A percentile compares a stretch with the other conserved stretches of the same genome.
phyloP scores from a whole-genome alignment of 805 yeast species.

The Wickerhamomyces chaumierensis region DNA sequence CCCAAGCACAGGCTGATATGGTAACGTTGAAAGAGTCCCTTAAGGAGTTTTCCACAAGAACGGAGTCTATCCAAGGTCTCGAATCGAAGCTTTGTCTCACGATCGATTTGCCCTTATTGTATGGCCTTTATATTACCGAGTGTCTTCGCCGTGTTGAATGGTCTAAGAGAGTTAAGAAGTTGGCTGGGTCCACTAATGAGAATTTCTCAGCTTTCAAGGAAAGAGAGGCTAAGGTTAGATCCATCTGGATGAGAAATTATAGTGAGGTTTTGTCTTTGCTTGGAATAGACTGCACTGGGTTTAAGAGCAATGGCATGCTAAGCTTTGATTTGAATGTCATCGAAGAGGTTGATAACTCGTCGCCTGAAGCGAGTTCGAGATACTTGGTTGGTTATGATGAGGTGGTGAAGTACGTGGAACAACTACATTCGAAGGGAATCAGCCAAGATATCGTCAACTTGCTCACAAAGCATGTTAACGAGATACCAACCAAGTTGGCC shows the following conservation, averaged over 20 bases:
- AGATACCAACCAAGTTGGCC: slow-evolving; percentile 19
- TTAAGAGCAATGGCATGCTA: slow-evolving; percentile 9
- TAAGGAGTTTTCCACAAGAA: slow-evolving; percentile 7
- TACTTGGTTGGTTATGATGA: slow-evolving; percentile 13
- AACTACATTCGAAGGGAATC: slow-evolving; percentile 21
- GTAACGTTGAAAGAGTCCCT: slow-evolving; percentile 13
- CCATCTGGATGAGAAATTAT: slow-evolving; percentile 55
- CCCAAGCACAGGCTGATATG: slow-evolving; percentile 13
- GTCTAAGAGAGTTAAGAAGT: slow-evolving; percentile 23
- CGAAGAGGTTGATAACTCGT: not conserved
- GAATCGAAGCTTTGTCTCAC: slow-evolving; percentile 24
- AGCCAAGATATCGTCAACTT: slow-evolving; percentile 23
- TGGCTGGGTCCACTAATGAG: slow-evolving; percentile 34
- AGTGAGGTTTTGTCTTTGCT: slow-evolving; percentile 32
- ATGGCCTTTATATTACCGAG: slow-evolving; percentile 61
- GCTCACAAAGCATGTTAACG: slow-evolving; percentile 27
- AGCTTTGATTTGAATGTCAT: slow-evolving; percentile 12
- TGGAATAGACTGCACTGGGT: slow-evolving; percentile 13
- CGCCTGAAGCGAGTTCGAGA: not conserved
- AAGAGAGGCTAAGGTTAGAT: slow-evolving; percentile 43
- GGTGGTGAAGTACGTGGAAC: slow-evolving; percentile 25
- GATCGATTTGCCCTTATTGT: slow-evolving; percentile 57
- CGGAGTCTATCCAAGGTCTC: slow-evolving; percentile 17
- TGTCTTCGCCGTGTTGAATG: slow-evolving; percentile 48
- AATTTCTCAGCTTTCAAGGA: slow-evolving; percentile 44